These are phyloP conservation scores for Bothriochloa decipiens DNA, from an alignment of 176 grass and related monocot genomes.

Conservation along the genomic window DNA sequence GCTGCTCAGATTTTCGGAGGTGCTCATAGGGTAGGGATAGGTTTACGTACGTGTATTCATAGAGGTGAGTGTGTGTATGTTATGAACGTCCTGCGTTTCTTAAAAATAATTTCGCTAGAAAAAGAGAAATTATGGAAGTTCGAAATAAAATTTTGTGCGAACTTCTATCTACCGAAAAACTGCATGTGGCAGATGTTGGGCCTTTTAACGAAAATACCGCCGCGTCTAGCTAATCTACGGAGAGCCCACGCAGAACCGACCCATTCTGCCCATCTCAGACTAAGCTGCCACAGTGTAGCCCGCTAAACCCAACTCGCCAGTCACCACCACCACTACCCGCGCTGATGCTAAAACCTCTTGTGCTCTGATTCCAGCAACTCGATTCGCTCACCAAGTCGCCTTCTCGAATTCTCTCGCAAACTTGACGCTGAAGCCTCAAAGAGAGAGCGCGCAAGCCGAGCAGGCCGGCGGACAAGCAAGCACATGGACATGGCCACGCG, in stretches of 20 bases:
- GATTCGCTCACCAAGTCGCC: not conserved
- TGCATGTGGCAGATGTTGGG: not conserved
- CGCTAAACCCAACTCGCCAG: not conserved
- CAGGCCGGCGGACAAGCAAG: constrained; percentile 26
- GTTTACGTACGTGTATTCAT: too few relatives aligned
- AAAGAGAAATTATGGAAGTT: too few relatives aligned
- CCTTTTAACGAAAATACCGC: not conserved
- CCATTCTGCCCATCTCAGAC: not conserved
- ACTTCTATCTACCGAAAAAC: too few relatives aligned
- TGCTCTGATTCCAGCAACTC: not conserved
- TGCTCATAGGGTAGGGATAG: too few relatives aligned
- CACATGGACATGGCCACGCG: constrained; percentile 33
- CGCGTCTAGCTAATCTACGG: not conserved
- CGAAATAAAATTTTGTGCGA: too few relatives aligned
- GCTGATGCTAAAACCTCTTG: constrained; percentile 1
- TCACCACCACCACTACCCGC: not conserved
- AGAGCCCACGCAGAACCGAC: not conserved
- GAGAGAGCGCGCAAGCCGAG: not conserved
- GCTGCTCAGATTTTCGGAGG: too few relatives aligned
- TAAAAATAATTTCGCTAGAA: too few relatives aligned
- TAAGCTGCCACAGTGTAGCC: not conserved
- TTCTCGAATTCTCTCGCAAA: constrained; percentile 12
- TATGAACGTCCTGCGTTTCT: too few relatives aligned
- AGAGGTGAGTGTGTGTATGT: too few relatives aligned
- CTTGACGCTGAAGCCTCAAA: not conserved